Evolutionary conservation across 352 stramenopile species (phyloP).

Genomic region (Phytopythium delawarense): DNA sequence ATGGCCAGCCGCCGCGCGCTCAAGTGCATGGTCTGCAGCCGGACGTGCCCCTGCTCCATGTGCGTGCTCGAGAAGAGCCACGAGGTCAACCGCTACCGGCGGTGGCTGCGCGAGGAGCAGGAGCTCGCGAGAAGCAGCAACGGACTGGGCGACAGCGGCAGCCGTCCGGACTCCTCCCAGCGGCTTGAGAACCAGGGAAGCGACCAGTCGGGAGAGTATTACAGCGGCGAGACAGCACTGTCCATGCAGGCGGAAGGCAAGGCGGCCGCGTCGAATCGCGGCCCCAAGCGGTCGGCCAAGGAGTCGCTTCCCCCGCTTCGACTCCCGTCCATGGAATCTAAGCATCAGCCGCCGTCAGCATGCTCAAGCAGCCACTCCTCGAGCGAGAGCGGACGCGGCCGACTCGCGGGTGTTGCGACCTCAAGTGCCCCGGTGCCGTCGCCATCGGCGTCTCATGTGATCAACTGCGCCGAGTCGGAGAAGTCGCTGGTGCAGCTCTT

Average conservation of each 20-base stretch:
- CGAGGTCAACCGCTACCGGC: conserved; percentile 34
- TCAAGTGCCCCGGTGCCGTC: conserved; percentile 14
- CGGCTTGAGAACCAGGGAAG: not conserved
- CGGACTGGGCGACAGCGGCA: not conserved
- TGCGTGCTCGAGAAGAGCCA: conserved; percentile 32
- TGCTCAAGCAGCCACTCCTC: not conserved
- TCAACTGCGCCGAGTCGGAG: conserved; percentile 68
- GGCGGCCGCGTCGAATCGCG: not conserved
- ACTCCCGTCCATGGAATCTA: not conserved
- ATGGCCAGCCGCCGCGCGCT: conserved; percentile 61
- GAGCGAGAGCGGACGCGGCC: not conserved
- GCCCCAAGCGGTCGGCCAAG: conserved; percentile 54
- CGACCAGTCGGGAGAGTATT: not conserved
- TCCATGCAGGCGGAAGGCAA: conserved; percentile 6
- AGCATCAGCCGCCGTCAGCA: not conserved
- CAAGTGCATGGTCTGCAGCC: conserved; percentile 56
- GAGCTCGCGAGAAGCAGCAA: not conserved
- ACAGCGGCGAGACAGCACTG: not conserved
- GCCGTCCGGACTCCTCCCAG: not conserved
- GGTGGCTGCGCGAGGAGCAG: conserved; percentile 16
- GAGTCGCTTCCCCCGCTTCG: conserved; percentile 13
- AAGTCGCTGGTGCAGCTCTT: conserved; percentile 62
- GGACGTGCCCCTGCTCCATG: conserved; percentile 52
- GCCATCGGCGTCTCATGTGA: conserved; percentile 43
- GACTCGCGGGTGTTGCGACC: not conserved